phyloP scores from a whole-genome alignment of 1,284 basidiomycete genomes.

The Jaminaea rosea region DNA sequence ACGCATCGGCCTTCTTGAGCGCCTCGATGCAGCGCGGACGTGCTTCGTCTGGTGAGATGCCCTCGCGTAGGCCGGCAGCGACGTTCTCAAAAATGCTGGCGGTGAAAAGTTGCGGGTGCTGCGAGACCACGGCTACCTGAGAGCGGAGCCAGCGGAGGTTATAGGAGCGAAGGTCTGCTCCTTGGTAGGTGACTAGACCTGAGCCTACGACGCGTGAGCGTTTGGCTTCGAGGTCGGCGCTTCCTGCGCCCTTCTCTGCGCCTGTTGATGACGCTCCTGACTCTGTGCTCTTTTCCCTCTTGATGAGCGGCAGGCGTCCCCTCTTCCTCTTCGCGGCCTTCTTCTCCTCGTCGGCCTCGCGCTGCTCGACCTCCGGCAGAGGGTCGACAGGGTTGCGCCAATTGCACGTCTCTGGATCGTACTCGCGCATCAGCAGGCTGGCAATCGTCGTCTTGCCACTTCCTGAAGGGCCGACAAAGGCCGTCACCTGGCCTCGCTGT shows the following conservation, averaged over 20 bases:
- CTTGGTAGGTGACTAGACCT: conserved; percentile 40
- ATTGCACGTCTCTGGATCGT: conserved; percentile 47
- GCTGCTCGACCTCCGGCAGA: conserved; percentile 11
- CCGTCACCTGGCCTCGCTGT: conserved; percentile 38
- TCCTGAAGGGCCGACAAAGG: conserved; percentile 45
- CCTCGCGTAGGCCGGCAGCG: conserved; percentile 38
- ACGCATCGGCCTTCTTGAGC: conserved; percentile 48
- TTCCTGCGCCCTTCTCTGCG: background rate
- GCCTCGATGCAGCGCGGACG: conserved; percentile 29
- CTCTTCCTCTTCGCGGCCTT: conserved; percentile 1
- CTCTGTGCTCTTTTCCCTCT: background rate
- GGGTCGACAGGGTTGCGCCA: conserved; percentile 4
- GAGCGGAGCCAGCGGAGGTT: conserved; percentile 49
- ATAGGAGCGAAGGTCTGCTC: conserved; percentile 44
- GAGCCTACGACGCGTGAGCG: conserved; percentile 6
- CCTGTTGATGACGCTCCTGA: background rate
- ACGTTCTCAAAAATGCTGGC: conserved; percentile 44
- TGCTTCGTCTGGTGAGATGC: conserved; percentile 24
- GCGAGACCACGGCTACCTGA: conserved; percentile 50
- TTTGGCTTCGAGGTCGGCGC: background rate
- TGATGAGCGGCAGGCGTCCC: background rate
- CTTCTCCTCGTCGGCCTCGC: conserved; percentile 6
- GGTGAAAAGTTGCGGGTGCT: conserved; percentile 48
- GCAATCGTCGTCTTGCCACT: conserved; percentile 49
- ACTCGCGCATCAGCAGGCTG: conserved; percentile 48